These are phyloP conservation scores for Achaetomium macrosporum DNA, from an alignment of 2,329 filamentous ascomycete genomes.

Conservation along the genomic window DNA sequence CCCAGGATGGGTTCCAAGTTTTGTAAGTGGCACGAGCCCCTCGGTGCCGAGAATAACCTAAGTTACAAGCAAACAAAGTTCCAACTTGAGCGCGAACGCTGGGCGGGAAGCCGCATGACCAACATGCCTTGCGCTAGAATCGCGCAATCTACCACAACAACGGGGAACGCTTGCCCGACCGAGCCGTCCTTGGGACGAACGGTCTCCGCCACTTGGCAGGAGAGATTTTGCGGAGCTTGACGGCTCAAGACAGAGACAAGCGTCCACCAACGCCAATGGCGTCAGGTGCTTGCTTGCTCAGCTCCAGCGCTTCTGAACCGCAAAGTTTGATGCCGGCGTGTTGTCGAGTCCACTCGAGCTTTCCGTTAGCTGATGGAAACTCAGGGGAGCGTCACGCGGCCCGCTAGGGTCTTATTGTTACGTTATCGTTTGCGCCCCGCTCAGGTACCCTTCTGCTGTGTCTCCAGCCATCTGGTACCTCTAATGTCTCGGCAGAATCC, in stretches of 20 bases:
- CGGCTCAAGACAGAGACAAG: not conserved
- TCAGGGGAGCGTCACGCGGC: constrained; percentile 25
- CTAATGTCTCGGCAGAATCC: not conserved
- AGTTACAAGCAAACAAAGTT: constrained; percentile 15
- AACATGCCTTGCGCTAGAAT: constrained; percentile 5
- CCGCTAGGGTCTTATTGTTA: constrained; percentile 20
- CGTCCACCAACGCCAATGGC: constrained; percentile 3
- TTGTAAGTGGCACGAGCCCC: constrained; percentile 13
- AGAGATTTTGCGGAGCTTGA: not conserved
- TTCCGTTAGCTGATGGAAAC: constrained; percentile 27
- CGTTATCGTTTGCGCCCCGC: constrained; percentile 21
- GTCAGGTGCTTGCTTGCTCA: constrained; percentile 11
- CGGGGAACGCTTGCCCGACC: not conserved
- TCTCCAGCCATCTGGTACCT: constrained; percentile 13
- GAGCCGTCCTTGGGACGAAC: not conserved
- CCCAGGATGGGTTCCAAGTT: constrained; percentile 13
- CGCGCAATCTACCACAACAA: constrained; percentile 3
- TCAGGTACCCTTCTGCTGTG: constrained; percentile 17
- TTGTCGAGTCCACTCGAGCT: constrained; percentile 12
- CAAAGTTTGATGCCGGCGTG: constrained; percentile 21
- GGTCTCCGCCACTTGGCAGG: not conserved
- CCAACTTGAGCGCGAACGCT: constrained; percentile 10
- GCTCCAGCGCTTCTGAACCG: constrained; percentile 13
- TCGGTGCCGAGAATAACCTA: not conserved
- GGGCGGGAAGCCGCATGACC: constrained; percentile 14